Percentiles rank a stretch among this genome's conserved stretches.
Evolutionary conservation across 495 filamentous ascomycete species (phyloP).

Genomic region (Hyphodiscus hymeniophilus): DNA sequence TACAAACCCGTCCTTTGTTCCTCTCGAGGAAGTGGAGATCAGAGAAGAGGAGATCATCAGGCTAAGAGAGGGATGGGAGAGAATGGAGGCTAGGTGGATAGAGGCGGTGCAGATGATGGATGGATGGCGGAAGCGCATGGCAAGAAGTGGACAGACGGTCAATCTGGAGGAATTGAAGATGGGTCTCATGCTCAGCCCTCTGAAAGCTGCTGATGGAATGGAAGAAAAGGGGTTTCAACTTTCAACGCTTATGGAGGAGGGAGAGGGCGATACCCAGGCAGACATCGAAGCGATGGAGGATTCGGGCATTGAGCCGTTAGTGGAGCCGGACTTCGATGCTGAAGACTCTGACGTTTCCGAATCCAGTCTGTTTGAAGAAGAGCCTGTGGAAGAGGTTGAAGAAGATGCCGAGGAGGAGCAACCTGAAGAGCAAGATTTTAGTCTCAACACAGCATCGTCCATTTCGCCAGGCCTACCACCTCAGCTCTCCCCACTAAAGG

Average conservation of each 20-base stretch:
- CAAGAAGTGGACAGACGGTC: conserved; percentile 67
- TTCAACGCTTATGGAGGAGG: conserved; percentile 32
- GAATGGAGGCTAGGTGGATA: conserved; percentile 83
- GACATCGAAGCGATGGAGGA: conserved; percentile 24
- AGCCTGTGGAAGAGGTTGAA: conserved; percentile 20
- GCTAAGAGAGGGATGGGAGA: conserved; percentile 77
- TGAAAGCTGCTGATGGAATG: conserved; percentile 44
- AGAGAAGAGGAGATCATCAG: conserved; percentile 83
- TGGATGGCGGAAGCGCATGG: conserved; percentile 80
- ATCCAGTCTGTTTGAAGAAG: conserved; percentile 18
- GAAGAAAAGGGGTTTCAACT: conserved; percentile 31
- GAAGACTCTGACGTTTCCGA: conserved; percentile 7
- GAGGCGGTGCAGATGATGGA: conserved; percentile 89
- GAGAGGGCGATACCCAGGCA: conserved; percentile 25
- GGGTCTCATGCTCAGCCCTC: conserved; percentile 59
- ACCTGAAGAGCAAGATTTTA: conserved; percentile 26
- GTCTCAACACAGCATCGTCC: conserved; percentile 17
- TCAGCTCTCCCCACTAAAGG: conserved; percentile 37
- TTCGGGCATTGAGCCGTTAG: conserved; percentile 10
- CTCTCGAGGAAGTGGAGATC: conserved; percentile 85
- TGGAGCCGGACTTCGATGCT: conserved; percentile 30
- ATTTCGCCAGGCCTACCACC: conserved; percentile 25
- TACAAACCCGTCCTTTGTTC: conserved; percentile 92
- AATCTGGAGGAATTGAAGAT: conserved; percentile 76
- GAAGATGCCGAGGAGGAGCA: conserved; percentile 27